Conservation (phyloP, 352 stramenopile species). For the Phytopythium ostracodes region DNA sequence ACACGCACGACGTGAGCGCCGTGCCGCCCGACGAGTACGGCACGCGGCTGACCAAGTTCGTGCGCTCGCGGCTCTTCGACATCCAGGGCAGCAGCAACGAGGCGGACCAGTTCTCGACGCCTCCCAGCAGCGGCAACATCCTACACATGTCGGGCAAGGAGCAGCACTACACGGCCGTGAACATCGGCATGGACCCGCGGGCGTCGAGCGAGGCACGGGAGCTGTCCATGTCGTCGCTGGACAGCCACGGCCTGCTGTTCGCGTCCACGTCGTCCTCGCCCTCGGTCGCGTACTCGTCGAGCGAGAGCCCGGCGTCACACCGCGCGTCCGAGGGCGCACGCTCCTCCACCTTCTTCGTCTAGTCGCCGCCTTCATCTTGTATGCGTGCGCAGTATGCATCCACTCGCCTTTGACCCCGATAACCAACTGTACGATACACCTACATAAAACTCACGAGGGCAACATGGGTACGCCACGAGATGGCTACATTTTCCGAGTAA, state of each 20-base stretch:
- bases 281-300: constrained; percentile 59
- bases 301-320: constrained; percentile 42
- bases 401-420: not conserved
- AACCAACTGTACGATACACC: no score
- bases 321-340: constrained; percentile 15
- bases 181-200: constrained; percentile 11
- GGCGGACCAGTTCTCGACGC: constrained; percentile 13
- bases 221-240: constrained; percentile 45
- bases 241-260: constrained; percentile 28
- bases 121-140: constrained; percentile 12
- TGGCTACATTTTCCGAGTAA: not conserved
- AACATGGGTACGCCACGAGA: not conserved
- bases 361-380: not conserved
- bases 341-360: constrained; percentile 61
- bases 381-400: not conserved
- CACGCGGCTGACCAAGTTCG: constrained; percentile 65
- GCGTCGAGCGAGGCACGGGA: constrained; percentile 30
- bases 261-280: constrained; percentile 40
- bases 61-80: constrained; percentile 66
- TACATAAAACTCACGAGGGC: not conserved
- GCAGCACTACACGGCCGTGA: constrained; percentile 15
- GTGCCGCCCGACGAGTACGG: constrained; percentile 71
- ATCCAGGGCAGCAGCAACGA: constrained; percentile 28
- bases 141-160: constrained; percentile 13
- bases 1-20: constrained; percentile 77